Base-by-base conservation (phyloP, 2,329 filamentous ascomycete genomes). In the Exophiala spinifera region DNA sequence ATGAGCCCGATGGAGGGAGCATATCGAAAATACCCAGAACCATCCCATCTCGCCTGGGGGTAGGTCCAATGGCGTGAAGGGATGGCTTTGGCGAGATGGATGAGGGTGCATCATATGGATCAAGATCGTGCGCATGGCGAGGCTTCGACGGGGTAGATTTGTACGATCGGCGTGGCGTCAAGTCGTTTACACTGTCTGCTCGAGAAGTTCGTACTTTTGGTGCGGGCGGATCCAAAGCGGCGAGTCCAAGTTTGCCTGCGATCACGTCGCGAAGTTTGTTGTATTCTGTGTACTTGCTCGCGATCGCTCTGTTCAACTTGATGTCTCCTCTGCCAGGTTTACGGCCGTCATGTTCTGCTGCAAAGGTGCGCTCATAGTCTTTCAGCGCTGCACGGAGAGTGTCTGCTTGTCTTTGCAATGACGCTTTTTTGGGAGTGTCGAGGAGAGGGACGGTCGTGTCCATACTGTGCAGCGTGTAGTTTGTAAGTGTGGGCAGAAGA, bases 231-330 rank as follows among this genome's bases (percentile, higher is more conserved):
- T 70, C 70, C 49, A 72, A 66, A 46, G 70, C 72, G 5, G 60
- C 59, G 14, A 61, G 49, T 11, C 56, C 17, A 14, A 59, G 42
- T 43, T 61, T 64, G n/a, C 63, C 61, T 14, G 50, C 58, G 17
- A 64, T 39, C n/a, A 64, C 57, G 45, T 63, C 61, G 15, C 75
- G 73, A 4, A 78, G 56, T 37, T 69, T 69, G 25, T 69, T 67
- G 62, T 78, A 78, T 43, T 71, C 65, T 53, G 77, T 77, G 65
- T 78, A 78, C 67, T 77, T 77, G 4, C 68, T 67, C 21, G 74
- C 75, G 28, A 78, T 77, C 8, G 66, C 66, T 6, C 66, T 66
- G 48, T 74, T 68, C 40, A 72, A 67, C 60, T 78, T 79, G 50
- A 79, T 78, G 65, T 79, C 76, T 21, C 71, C 67, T 19, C 73